Percentiles rank a stretch among this genome's conserved stretches.
These are phyloP conservation scores for Trichoderma orchidacearum DNA, from an alignment of 495 filamentous ascomycete species.

Conservation along the genomic window DNA sequence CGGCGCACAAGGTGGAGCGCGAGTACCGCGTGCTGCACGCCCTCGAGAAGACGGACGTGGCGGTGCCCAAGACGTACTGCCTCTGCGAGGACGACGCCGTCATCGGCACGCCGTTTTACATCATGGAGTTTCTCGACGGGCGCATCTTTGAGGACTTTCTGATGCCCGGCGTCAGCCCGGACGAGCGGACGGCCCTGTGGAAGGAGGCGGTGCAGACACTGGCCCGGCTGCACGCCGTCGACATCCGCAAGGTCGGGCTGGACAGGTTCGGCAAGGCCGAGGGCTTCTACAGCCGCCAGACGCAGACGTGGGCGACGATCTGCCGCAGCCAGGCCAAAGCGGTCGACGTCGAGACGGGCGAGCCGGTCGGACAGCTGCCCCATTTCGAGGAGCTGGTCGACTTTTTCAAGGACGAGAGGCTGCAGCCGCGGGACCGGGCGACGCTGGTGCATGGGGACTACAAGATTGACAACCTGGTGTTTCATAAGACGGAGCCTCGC, in stretches of 20 bases:
- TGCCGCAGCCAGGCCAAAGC: conserved; percentile 62
- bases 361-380: conserved; percentile 68
- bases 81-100: conserved; percentile 71
- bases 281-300: conserved; percentile 80
- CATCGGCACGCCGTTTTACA: conserved; percentile 86
- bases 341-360: conserved; percentile 59
- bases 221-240: conserved; percentile 71
- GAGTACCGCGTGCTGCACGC: conserved; percentile 87
- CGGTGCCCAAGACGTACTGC: conserved; percentile 72
- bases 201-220: conserved; percentile 68
- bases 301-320: conserved; percentile 67
- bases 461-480: conserved; percentile 96
- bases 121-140: conserved; percentile 89
- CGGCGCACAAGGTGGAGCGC: conserved; percentile 89
- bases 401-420: conserved; percentile 56
- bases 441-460: conserved; percentile 89
- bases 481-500: conserved; percentile 72
- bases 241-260: conserved; percentile 49
- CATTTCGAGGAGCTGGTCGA: conserved; percentile 64
- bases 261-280: conserved; percentile 56
- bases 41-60: conserved; percentile 64
- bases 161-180: conserved; percentile 57
- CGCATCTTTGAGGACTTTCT: conserved; percentile 83
- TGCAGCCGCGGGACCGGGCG: conserved; percentile 63
- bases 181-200: conserved; percentile 72